These are phyloP conservation scores for Gastrolobium bilobum DNA, from an alignment of 306 rosid species.

Conservation along the genomic window DNA sequence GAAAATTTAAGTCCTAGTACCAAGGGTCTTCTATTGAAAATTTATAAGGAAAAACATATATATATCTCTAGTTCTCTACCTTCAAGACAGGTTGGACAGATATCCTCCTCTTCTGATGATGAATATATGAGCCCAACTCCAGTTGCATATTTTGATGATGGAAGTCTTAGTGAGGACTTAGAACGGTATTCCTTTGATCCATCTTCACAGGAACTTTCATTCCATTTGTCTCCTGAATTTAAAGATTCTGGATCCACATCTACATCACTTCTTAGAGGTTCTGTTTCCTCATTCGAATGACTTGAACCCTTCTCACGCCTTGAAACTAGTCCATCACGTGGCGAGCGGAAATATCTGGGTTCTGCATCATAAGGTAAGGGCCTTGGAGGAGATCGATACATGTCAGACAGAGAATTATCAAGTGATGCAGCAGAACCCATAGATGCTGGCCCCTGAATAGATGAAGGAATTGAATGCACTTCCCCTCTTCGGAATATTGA, in stretches of 20 bases:
- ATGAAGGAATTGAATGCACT: conserved; percentile 78
- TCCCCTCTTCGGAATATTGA: conserved; percentile 87
- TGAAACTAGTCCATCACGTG: conserved; percentile 82
- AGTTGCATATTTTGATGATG: conserved; percentile 66
- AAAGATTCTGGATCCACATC: conserved; percentile 76
- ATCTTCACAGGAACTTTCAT: conserved; percentile 74
- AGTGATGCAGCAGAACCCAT: conserved; percentile 75
- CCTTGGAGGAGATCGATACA: conserved; percentile 96
- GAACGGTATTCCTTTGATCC: conserved; percentile 75
- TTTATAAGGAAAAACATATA: background rate
- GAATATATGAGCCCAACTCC: conserved; percentile 64
- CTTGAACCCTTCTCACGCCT: conserved; percentile 95
- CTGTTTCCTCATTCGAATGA: conserved; percentile 87
- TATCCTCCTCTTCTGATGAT: conserved; percentile 90
- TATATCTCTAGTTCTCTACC: conserved; percentile 70
- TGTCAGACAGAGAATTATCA: conserved; percentile 83
- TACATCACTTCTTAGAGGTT: conserved; percentile 80
- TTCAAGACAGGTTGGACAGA: conserved; percentile 98
- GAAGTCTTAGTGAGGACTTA: conserved; percentile 70
- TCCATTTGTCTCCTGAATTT: conserved; percentile 78
- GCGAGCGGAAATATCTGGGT: conserved; percentile 74
- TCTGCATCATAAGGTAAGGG: conserved; percentile 97
- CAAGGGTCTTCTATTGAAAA: conserved; percentile 27
- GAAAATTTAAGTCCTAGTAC: background rate
- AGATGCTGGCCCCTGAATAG: conserved; percentile 86